phyloP scores from a whole-genome alignment of 2,329 filamentous ascomycete genomes.

The Parasarocladium wereldwijsianum region DNA sequence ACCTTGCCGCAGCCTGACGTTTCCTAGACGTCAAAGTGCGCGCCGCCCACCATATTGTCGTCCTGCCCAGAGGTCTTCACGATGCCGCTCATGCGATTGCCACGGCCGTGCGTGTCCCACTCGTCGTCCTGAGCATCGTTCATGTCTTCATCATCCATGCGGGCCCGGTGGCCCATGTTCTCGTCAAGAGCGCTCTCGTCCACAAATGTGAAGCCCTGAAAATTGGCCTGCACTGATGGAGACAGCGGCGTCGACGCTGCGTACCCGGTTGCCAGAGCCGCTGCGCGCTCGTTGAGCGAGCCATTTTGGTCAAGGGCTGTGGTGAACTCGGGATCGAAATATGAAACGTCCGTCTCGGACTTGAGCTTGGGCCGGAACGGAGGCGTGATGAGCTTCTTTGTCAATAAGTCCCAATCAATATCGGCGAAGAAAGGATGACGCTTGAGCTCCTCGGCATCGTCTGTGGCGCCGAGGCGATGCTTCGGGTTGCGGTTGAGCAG shows the following conservation, averaged over 20 bases:
- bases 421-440: constrained; percentile 88
- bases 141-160: constrained; percentile 45
- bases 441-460: constrained; percentile 90
- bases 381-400: constrained; percentile 83
- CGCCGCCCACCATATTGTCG: constrained; percentile 47
- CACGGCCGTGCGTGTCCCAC: constrained; percentile 40
- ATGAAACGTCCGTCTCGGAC: constrained; percentile 89
- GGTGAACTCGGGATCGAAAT: constrained; percentile 97
- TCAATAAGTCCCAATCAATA: constrained; percentile 78
- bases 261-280: constrained; percentile 71
- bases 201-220: constrained; percentile 98
- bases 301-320: constrained; percentile 78
- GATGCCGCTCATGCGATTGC: constrained; percentile 50
- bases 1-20: neutral
- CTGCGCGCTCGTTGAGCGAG: constrained; percentile 82
- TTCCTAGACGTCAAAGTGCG: constrained; percentile 47
- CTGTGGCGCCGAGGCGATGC: constrained; percentile 78
- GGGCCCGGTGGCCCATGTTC: constrained; percentile 46
- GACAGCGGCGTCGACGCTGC: constrained; percentile 84
- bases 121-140: constrained; percentile 40
- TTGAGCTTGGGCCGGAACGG: constrained; percentile 97
- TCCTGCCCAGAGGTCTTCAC: constrained; percentile 42
- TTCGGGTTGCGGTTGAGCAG: constrained; percentile 93
- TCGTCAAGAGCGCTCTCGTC: constrained; percentile 91
- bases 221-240: constrained; percentile 93